phyloP scores from a whole-genome alignment of 345 rosid species.

The Boechera retrofracta region DNA sequence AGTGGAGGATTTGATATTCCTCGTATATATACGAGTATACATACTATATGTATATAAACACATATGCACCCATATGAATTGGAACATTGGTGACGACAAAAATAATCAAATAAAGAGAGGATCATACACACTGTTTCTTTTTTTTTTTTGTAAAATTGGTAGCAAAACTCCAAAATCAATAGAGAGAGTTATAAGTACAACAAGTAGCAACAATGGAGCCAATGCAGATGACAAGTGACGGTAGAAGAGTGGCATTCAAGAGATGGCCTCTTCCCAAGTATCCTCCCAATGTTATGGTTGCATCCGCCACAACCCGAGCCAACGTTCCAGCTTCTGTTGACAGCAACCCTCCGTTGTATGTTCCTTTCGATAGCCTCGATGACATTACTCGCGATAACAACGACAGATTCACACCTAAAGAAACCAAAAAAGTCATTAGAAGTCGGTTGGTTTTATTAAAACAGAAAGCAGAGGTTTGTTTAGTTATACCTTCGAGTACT shows the following conservation, averaged over 20 bases:
- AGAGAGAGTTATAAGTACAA: slow-evolving; percentile 93
- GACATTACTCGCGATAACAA: slow-evolving; percentile 97
- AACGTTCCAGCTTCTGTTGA: slow-evolving; percentile 97
- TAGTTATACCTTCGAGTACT: slow-evolving; percentile 87
- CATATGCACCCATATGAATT: background rate
- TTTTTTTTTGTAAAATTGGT: slow-evolving; percentile 14
- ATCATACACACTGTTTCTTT: slow-evolving; percentile 28
- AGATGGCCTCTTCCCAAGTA: slow-evolving; percentile 72
- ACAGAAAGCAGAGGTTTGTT: slow-evolving; percentile 1
- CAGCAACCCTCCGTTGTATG: slow-evolving; percentile 92
- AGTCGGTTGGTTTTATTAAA: background rate
- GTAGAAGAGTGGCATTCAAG: slow-evolving; percentile 84
- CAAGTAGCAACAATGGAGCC: slow-evolving; percentile 83
- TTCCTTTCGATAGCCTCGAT: slow-evolving; percentile 91
- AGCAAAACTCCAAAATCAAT: slow-evolving; percentile 51
- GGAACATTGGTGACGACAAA: slow-evolving; percentile 13
- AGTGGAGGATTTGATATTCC: slow-evolving; percentile 2
- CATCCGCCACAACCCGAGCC: slow-evolving; percentile 97
- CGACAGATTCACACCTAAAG: slow-evolving; percentile 83
- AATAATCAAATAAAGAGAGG: slow-evolving; percentile 24
- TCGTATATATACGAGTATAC: background rate
- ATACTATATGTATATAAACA: background rate
- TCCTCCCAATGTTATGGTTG: slow-evolving; percentile 88
- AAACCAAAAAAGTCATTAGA: background rate
- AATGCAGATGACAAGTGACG: slow-evolving; percentile 77